phyloP scores from a whole-genome alignment of 495 filamentous ascomycete species.

The Talaromyces stipitatus region DNA sequence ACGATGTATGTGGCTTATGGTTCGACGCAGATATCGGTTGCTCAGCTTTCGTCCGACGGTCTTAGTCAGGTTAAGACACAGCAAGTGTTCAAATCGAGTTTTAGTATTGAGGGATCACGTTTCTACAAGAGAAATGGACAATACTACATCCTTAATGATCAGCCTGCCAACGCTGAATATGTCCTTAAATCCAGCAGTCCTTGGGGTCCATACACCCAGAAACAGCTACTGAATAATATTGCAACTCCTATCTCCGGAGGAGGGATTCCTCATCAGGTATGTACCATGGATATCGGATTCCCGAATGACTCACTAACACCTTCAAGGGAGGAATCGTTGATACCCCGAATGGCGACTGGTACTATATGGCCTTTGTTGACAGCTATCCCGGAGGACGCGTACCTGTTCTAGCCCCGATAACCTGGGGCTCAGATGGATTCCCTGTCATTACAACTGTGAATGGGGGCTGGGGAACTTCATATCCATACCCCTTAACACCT shows the following conservation, averaged over 20 bases:
- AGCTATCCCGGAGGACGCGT: slow-evolving; percentile 48
- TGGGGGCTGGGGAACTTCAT: slow-evolving; percentile 36
- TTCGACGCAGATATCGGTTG: slow-evolving; percentile 36
- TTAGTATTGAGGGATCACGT: slow-evolving; percentile 44
- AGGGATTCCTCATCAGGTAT: slow-evolving; percentile 38
- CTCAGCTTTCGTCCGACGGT: slow-evolving; percentile 41
- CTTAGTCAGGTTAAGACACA: slow-evolving; percentile 33
- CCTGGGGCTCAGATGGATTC: slow-evolving; percentile 43
- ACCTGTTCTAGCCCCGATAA: slow-evolving; percentile 48
- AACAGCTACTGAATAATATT: slow-evolving; percentile 26
- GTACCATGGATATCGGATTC: background rate
- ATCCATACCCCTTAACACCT: slow-evolving; percentile 29
- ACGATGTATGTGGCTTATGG: slow-evolving; percentile 52
- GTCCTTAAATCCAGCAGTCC: slow-evolving; percentile 40
- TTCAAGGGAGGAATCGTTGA: slow-evolving; percentile 43
- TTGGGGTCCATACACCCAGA: slow-evolving; percentile 36
- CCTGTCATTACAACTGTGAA: slow-evolving; percentile 28
- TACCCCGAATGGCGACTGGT: slow-evolving; percentile 46
- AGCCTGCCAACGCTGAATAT: slow-evolving; percentile 35
- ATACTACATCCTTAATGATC: slow-evolving; percentile 47
- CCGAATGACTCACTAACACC: background rate
- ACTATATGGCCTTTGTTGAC: slow-evolving; percentile 50
- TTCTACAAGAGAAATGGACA: slow-evolving; percentile 47
- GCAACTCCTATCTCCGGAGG: slow-evolving; percentile 32
- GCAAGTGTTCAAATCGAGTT: slow-evolving; percentile 29